Conservation (phyloP, 495 filamentous ascomycete species). For the Neurospora sp. region DNA sequence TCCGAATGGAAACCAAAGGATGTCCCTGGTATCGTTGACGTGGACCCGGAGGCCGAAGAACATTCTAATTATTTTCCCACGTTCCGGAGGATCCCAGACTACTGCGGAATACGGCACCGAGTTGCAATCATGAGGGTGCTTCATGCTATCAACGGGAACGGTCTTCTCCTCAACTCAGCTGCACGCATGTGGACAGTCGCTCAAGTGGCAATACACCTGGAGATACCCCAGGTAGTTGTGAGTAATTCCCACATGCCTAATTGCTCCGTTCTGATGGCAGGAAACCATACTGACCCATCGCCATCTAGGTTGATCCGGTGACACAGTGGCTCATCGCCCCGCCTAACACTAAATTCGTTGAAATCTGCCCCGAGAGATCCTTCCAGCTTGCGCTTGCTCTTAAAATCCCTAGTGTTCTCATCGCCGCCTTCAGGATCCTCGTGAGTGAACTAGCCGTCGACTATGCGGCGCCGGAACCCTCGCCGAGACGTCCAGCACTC, state of each 20-base stretch:
- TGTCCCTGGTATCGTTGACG: conserved; percentile 13
- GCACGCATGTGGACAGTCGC: conserved; percentile 54
- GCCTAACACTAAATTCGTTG: conserved; percentile 34
- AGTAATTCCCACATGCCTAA: conserved; percentile 1
- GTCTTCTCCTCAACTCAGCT: conserved; percentile 51
- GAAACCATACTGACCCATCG: background rate
- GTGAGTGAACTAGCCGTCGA: conserved; percentile 47
- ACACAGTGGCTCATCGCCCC: conserved; percentile 33
- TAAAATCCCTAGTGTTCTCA: conserved; percentile 24
- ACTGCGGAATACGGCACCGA: conserved; percentile 50
- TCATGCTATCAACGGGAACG: conserved; percentile 37
- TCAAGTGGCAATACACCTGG: conserved; percentile 46
- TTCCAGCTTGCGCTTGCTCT: conserved; percentile 31
- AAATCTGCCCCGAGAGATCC: conserved; percentile 35
- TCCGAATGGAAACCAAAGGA: conserved; percentile 6
- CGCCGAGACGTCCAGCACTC: background rate
- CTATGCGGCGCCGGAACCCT: conserved; percentile 42
- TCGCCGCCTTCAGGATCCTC: conserved; percentile 31
- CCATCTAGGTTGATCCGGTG: conserved; percentile 15
- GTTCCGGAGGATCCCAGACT: conserved; percentile 37
- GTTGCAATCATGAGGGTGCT: conserved; percentile 51
- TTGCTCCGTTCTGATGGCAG: background rate
- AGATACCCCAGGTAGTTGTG: conserved; percentile 35
- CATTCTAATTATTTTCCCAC: conserved; percentile 3
- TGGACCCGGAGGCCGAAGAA: background rate